A percentile compares a stretch with the other conserved stretches of the same genome.
phyloP scores from a whole-genome alignment of 1,284 basidiomycete species.

The Gomphus bonarii region DNA sequence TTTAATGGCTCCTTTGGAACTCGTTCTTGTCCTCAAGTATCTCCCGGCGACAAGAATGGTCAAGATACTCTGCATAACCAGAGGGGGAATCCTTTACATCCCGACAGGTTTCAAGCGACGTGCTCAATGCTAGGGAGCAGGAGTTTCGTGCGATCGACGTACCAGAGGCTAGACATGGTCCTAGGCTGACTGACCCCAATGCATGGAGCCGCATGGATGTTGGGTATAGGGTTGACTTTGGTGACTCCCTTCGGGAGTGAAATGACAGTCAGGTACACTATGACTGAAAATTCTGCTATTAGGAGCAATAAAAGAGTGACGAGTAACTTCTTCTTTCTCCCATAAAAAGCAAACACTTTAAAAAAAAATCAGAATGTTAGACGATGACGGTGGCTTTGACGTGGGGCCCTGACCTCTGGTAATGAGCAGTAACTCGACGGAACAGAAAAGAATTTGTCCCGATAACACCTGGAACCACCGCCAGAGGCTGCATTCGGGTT shows the following conservation, averaged over 20 bases:
- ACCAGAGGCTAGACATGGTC: conserved; percentile 8
- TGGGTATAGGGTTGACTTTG: neutral
- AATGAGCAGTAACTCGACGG: conserved; percentile 5
- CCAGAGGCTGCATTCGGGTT: neutral
- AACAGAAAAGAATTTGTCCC: conserved; percentile 1
- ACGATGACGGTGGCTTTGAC: neutral
- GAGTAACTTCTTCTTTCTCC: conserved; percentile 1
- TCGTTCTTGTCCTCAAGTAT: neutral
- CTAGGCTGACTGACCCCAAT: conserved; percentile 2
- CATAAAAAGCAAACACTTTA: conserved; percentile 3
- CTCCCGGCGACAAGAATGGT: neutral
- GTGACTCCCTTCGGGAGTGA: conserved; percentile 5
- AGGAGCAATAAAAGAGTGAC: neutral
- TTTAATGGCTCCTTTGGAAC: no score
- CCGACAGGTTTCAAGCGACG: no score
- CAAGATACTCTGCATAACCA: conserved; percentile 6
- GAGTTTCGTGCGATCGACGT: neutral
- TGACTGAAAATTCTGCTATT: conserved; percentile 1
- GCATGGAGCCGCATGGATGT: conserved; percentile 9
- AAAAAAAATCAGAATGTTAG: neutral
- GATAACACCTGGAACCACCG: conserved; percentile 6
- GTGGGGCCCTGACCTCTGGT: neutral
- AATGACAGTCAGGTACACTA: neutral
- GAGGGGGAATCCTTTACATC: conserved; percentile 3
- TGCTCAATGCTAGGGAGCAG: neutral